A percentile compares a stretch with the other conserved stretches of the same genome.
These are phyloP conservation scores for Falciphora oryzae DNA, from an alignment of 2,329 filamentous ascomycete genomes.

Conservation along the genomic window DNA sequence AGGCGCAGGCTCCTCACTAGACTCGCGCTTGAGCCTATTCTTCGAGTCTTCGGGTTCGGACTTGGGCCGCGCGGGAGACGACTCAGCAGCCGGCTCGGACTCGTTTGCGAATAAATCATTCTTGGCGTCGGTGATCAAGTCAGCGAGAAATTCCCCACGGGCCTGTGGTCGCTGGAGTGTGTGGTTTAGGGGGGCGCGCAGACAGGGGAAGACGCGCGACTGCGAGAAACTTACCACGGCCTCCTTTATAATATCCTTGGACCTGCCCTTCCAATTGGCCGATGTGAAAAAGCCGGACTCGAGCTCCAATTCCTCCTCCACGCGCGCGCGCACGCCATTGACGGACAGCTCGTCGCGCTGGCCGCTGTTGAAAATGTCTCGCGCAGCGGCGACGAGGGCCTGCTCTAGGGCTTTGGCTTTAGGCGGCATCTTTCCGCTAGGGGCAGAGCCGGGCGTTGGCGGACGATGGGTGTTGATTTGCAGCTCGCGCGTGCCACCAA, in stretches of 20 bases:
- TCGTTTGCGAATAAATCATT: conserved; percentile 11
- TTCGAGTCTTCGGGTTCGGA: conserved; percentile 16
- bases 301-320: conserved; percentile 42
- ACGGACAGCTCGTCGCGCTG: conserved; percentile 45
- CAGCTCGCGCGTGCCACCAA: not conserved
- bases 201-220: not conserved
- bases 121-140: conserved; percentile 1
- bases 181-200: not conserved
- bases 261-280: conserved; percentile 50
- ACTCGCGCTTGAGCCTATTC: conserved; percentile 25
- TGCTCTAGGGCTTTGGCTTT: conserved; percentile 36
- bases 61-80: conserved; percentile 10
- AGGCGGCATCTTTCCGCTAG: conserved; percentile 31
- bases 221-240: conserved; percentile 40
- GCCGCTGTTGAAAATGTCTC: conserved; percentile 36
- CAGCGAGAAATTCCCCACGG: not conserved
- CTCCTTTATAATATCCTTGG: conserved; percentile 51
- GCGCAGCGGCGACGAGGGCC: conserved; percentile 41
- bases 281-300: conserved; percentile 44
- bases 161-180: not conserved
- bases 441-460: not conserved
- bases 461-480: not conserved
- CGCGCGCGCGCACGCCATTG: conserved; percentile 48
- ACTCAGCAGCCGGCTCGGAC: conserved; percentile 1
- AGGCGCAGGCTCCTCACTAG: conserved; percentile 18